Conservation (phyloP, 805 yeast species). For the Nakazawaea ernobii region DNA sequence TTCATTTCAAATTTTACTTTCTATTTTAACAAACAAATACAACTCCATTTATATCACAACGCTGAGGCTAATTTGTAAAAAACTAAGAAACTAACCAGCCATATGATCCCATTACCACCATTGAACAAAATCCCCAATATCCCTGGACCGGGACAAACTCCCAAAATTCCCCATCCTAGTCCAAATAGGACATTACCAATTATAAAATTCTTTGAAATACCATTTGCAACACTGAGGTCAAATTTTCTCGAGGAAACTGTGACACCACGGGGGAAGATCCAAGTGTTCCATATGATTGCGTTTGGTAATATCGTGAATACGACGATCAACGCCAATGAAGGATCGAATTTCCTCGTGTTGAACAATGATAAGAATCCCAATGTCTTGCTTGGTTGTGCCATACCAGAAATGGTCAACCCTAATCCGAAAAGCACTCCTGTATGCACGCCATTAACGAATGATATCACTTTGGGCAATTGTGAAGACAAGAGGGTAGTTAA, state of each 20-base stretch:
- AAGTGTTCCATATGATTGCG: conserved; percentile 27
- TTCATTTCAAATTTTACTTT: background rate
- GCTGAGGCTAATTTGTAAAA: conserved; percentile 19
- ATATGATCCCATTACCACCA: conserved; percentile 18
- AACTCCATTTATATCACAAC: background rate
- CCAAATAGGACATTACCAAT: conserved; percentile 42
- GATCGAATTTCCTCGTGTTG: conserved; percentile 34
- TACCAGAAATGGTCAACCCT: conserved; percentile 42
- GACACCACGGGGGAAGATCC: conserved; percentile 15
- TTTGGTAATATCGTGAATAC: conserved; percentile 41
- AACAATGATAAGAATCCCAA: conserved; percentile 38
- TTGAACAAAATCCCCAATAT: conserved; percentile 24
- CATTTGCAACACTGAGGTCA: conserved; percentile 19
- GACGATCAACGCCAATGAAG: conserved; percentile 39
- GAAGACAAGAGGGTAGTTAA: conserved; percentile 3
- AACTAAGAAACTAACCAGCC: conserved; percentile 22
- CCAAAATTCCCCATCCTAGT: conserved; percentile 46
- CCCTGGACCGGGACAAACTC: conserved; percentile 53
- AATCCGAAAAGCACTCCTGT: conserved; percentile 34
- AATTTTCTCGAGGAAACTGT: conserved; percentile 12
- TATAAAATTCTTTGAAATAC: conserved; percentile 25
- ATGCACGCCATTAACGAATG: conserved; percentile 16
- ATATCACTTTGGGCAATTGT: background rate
- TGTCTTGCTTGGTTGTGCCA: conserved; percentile 38
- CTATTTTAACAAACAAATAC: background rate